A percentile compares a stretch with the other conserved stretches of the same genome.
Conservation (phyloP, 176 grass and related monocot species). For the Triticum timopheevii region DNA sequence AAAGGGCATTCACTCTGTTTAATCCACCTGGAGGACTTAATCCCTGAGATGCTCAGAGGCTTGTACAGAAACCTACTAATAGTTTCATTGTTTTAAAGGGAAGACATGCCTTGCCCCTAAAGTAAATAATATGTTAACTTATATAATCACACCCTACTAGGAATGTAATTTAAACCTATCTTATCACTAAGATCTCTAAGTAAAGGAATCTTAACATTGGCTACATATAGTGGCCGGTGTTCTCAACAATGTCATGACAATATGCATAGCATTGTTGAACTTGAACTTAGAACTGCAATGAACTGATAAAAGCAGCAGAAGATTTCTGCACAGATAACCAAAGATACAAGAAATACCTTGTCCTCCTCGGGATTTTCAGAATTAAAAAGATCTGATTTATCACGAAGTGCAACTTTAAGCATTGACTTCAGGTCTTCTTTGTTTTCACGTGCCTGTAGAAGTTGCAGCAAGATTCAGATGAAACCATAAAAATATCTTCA, state of each 20-base stretch:
- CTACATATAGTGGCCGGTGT: neutral
- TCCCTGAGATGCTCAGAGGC: neutral
- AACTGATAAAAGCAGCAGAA: neutral
- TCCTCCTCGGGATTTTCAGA: conserved; percentile 89
- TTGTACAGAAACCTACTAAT: neutral
- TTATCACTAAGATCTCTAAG: neutral
- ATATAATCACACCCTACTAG: neutral
- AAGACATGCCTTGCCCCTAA: neutral
- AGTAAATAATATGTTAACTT: neutral
- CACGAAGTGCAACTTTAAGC: conserved; percentile 80
- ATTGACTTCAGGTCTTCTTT: conserved; percentile 91
- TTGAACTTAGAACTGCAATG: neutral
- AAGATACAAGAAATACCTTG: conserved; percentile 51
- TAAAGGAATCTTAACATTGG: neutral
- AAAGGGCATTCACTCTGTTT: neutral
- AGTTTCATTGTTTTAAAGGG: neutral
- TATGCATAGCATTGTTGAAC: neutral
- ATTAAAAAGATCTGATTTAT: conserved; percentile 98
- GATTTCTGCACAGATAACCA: conserved; percentile 10
- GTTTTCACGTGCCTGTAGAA: conserved; percentile 62
- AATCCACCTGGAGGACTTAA: neutral
- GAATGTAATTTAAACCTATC: neutral
- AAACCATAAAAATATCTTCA: conserved; percentile 9
- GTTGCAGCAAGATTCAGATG: conserved; percentile 16
- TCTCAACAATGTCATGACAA: neutral